Base-by-base conservation (phyloP, 2,329 filamentous ascomycete genomes). In the Ophiostoma fasciatum region DNA sequence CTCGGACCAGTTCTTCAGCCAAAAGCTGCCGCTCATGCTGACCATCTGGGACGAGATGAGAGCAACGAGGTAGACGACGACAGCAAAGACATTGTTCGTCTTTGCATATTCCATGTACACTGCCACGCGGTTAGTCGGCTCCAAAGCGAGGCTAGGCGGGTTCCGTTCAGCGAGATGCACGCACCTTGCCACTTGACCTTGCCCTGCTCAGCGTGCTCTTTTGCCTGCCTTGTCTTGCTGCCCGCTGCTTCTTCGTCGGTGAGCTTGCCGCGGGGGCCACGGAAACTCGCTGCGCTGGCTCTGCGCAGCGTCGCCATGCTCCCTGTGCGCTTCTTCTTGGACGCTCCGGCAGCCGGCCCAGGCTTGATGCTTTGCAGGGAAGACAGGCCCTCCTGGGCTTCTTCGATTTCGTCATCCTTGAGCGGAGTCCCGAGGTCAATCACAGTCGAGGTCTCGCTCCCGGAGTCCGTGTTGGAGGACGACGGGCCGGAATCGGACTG, bases 101-200 rank as follows among this genome's bases (percentile, higher is more conserved):
- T 84, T 94, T 38, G 90, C 92, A 51, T 98, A 98, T 58, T 94
- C 87, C 14, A 67, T 64, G 52, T 98, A 98, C 20, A 98, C 88
- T 48, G 51, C 49, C 14, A 26, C 7, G 7, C n/a, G 21, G 13
- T 15, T 9, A 7, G n/a, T 13, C n/a, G n/a, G n/a, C n/a, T n/a
- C n/a, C n/a, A n/a, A n/a, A n/a, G n/a, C n/a, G n/a, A n/a, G n/a
- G n/a, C n/a, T n/a, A n/a, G n/a, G n/a, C n/a, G n/a, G n/a, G n/a
- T n/a, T n/a, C n/a, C n/a, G n/a, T n/a, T n/a, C n/a, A n/a, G n/a
- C n/a, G n/a, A n/a, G n/a, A n/a, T 13, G 14, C 7, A 47, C 57
- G 31, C 51, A 63, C 60, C n/a, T 58, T 77, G 71, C 87, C 90
- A 96, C 58, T 94, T 96, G 48, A 98, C 90, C 55, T 96, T 94